Base-by-base conservation (phyloP, 2,329 filamentous ascomycete genomes). In the Drechslera avenae region DNA sequence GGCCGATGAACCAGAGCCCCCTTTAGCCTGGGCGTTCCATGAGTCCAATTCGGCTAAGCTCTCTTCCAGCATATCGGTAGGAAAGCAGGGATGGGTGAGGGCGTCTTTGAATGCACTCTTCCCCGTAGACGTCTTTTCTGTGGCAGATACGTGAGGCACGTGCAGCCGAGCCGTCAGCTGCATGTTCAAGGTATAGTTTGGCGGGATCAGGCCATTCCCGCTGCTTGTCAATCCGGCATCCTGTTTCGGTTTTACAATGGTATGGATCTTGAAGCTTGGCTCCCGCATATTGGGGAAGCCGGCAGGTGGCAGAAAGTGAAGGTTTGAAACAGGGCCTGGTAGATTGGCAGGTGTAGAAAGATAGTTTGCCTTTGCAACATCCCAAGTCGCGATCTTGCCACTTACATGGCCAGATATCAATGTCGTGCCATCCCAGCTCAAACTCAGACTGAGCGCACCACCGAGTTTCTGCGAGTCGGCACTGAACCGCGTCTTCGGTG, bases 311-410 rank as follows among this genome's bases (percentile, higher is more conserved):
- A 90, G 77, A 73, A 94, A 89, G n/a, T 80, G 70, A 18, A 97
- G 67, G 62, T 95, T 96, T 9, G 90, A 94, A 28, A 96, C 86
- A 14, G 91, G 86, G 3, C 90, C 88, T 46, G 91, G 91, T 50
- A 95, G 81, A 51, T 88, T 88, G 2, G 84, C 80, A 39, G 93
- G 67, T 44, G 87, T 85, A 3, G 85, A 83, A 1, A 83, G 81
- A 55, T 89, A 87, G 52, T 84, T 85, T 52, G 84, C 83, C 59
- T 86, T 86, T 31, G 85, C 85, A 19, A 93, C 81, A 68, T 90
- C 90, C 93, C 93, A 97, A 46, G 83, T 81, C 26, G 90, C 77
- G 33, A 97, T 81, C 65, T 89, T 89, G 42, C 93, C 93, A 62
- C 83, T 88, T 14, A 83, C 78, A 67, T 97, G 92, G 5, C 92